These are phyloP conservation scores for Cladosporium sp. DNA, from an alignment of 2,329 filamentous ascomycete genomes.

Conservation along the genomic window DNA sequence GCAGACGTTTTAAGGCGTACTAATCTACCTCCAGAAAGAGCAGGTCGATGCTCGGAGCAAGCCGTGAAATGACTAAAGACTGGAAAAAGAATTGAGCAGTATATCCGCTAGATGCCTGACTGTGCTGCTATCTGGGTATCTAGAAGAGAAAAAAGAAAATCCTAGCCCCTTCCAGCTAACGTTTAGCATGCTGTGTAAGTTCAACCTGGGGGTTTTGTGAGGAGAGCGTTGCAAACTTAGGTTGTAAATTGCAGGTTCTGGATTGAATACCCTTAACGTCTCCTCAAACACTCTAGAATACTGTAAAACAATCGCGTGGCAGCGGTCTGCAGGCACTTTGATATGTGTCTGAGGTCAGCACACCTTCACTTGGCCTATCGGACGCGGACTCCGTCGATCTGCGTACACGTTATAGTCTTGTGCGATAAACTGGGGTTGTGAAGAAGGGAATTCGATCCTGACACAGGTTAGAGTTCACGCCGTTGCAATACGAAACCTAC, in stretches of 20 bases:
- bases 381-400: neutral
- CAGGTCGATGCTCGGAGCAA: neutral
- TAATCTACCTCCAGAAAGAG: neutral
- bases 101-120: neutral
- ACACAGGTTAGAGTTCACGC: neutral
- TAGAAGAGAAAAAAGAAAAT: neutral
- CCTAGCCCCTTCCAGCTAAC: neutral
- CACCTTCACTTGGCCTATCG: neutral
- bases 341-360: neutral
- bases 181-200: neutral
- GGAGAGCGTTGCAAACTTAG: neutral
- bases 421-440: neutral
- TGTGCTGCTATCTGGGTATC: neutral
- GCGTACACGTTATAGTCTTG: neutral
- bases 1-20: neutral
- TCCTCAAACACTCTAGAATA: neutral
- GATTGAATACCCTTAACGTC: neutral
- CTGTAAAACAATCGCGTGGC: neutral
- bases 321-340: neutral
- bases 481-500: neutral
- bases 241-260: neutral
- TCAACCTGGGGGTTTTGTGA: neutral
- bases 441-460: neutral
- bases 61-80: neutral
- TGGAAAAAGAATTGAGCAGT: neutral